Base-by-base conservation (phyloP, 306 rosid genomes). In the Gillenia trifoliata region DNA sequence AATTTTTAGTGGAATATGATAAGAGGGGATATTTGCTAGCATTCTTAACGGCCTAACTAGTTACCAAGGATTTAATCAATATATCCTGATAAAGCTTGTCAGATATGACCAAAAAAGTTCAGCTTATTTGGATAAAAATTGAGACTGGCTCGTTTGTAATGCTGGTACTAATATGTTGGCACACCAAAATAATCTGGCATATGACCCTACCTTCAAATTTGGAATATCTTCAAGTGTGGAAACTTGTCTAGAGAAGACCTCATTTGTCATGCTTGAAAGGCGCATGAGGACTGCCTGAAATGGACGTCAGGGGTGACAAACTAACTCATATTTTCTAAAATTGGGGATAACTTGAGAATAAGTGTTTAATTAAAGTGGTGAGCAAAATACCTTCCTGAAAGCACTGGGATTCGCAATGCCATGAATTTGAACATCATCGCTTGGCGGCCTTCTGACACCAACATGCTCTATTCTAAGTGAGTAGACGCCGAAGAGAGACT, bases 371-470 rank as follows among this genome's bases (percentile, higher is more conserved):
- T 68, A 31, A 69, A 73, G 59, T 26, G 33, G 8, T 19, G 41
- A 63, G 29, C 83, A 47, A 93, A 57, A 30, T 85, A 91, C 98
- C 98, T 91, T 91, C 84, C 84, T 86, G 79, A 91, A 91, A 72
- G 93, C 97, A 66, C 72, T 81, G 56, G 97, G 97, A 71, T 94
- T 86, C 64, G 97, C 88, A 83, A 91, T 66, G 9, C 98, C 98
- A 47, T 85, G 89, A 74, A 94, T 91, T 79, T 88, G 89, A 86
- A 94, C 97, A 77, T 94, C 97, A 76, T 94, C 96, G 55, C 96
- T 87, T 23, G 96, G 85, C 45, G 93, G 94, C 75, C 97, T 84
- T 87, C 98, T 88, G 59, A 94, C 81, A 54, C 97, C 98, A 77
- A 79, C 76, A 79, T 90, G 88, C 79, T 91, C 97, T 70, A 94